Evolutionary conservation across 1,284 basidiomycete species (phyloP).

Genomic region (Sporisorium reilianum): DNA sequence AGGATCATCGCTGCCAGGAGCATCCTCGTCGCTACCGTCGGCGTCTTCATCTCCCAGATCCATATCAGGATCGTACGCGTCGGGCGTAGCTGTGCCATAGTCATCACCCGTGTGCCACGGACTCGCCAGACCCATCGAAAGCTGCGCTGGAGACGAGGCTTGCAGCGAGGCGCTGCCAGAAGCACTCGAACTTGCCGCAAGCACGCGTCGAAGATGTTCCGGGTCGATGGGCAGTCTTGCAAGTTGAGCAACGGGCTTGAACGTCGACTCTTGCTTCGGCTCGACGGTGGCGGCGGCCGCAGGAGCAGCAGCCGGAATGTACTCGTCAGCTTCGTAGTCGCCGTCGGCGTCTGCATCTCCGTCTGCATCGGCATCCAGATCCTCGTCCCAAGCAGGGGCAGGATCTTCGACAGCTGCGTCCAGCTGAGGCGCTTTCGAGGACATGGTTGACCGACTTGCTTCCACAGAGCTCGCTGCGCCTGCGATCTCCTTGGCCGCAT

Average conservation of each 20-base stretch:
- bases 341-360: conserved; percentile 31
- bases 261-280: neutral
- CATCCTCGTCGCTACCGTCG: conserved; percentile 51
- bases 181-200: conserved; percentile 26
- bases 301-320: conserved; percentile 5
- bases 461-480: neutral
- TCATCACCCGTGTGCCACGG: conserved; percentile 9
- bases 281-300: neutral
- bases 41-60: conserved; percentile 42
- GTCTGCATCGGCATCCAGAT: conserved; percentile 30
- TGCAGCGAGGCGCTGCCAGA: neutral
- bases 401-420: neutral
- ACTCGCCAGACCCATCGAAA: conserved; percentile 5
- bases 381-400: conserved; percentile 12
- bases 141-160: conserved; percentile 3
- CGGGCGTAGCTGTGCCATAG: conserved; percentile 14
- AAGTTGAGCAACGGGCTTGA: conserved; percentile 15
- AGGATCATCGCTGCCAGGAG: conserved; percentile 48
- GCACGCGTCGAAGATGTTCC: conserved; percentile 22
- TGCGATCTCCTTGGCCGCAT: neutral
- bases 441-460: neutral
- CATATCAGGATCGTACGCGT: conserved; percentile 10
- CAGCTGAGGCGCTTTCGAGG: neutral
- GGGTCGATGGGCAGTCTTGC: conserved; percentile 40
- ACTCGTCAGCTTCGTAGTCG: conserved; percentile 31